A percentile compares a stretch with the other conserved stretches of the same genome.
Conservation (phyloP, 306 rosid genomes). For the Prunus persica region DNA sequence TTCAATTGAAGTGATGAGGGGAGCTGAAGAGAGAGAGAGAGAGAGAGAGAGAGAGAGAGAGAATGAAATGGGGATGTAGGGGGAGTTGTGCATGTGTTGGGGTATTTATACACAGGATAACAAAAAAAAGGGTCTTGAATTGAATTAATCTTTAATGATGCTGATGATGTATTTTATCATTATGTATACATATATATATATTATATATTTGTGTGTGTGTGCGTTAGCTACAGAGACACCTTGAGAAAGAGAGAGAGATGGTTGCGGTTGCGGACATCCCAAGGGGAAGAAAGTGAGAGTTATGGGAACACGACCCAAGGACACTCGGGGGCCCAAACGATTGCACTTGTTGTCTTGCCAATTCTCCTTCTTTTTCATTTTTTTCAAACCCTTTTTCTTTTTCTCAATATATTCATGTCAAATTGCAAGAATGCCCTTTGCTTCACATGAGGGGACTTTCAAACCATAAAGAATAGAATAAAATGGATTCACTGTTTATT, state of each 20-base stretch:
- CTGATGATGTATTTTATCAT: slow-evolving; percentile 1
- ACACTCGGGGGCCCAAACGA: slow-evolving; percentile 51
- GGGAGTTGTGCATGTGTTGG: slow-evolving; percentile 61
- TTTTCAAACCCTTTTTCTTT: not conserved
- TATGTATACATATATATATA: not conserved
- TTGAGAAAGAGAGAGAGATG: slow-evolving; percentile 15
- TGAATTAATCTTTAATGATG: not conserved
- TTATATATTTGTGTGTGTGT: not conserved
- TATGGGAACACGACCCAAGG: slow-evolving; percentile 62
- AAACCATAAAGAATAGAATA: not conserved
- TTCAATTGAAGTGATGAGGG: not conserved
- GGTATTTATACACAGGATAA: slow-evolving; percentile 58
- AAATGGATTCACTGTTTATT: not conserved
- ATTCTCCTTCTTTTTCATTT: not conserved
- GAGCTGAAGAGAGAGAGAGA: not conserved
- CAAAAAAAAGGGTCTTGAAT: slow-evolving; percentile 17
- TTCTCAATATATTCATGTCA: not conserved
- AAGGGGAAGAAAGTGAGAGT: slow-evolving; percentile 52
- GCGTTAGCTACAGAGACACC: not conserved
- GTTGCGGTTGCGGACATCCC: slow-evolving; percentile 52
- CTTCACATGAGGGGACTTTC: not conserved
- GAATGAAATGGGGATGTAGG: slow-evolving; percentile 24
- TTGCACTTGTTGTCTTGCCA: slow-evolving; percentile 39
- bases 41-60: not conserved
- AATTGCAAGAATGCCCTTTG: slow-evolving; percentile 34